Base-by-base conservation (phyloP, 2,329 filamentous ascomycete genomes). In the Fusarium proliferatum region DNA sequence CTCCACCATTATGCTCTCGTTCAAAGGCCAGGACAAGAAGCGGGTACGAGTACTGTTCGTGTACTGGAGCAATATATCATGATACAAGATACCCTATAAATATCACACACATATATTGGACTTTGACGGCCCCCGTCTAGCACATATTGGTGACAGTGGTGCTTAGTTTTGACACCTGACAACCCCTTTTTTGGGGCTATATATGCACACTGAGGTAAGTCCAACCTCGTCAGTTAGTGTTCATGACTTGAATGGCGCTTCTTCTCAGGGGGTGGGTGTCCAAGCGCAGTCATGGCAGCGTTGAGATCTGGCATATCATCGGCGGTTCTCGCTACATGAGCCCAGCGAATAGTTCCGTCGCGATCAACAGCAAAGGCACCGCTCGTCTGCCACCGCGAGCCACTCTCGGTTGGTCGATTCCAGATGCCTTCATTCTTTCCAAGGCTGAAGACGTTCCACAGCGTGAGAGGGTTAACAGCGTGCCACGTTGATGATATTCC, bases 361-460 rank as follows among this genome's bases (percentile, higher is more conserved):
- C 66, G 74, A 49, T 81, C 79, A 28, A 84, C 76, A 16, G 88
- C 91, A 81, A 91, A 94, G 34, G 88, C 88, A 34, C 92, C 92
- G 51, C 87, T 85, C 33, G 84, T 91, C 85, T 94, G 92, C 92
- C 92, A 94, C 59, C 90, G 82, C 72, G 83, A 89, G 43, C 92
- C 92, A 77, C 88, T 92, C 81, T 92, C 89, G 5, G 89, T 91
- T 6, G 89, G 85, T 30, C 88, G 82, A 78, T 91, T 91, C 87
- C 88, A 91, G 72, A 94, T 92, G 19, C 89, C 87, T 78, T 94
- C 90, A 55, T 88, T 82, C 69, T 85, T 87, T 17, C 88, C 89
- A 33, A 94, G 82, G 63, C 83, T 86, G 68, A 88, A 88, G 4
- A 88, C 86, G n/a, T 84, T 85, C 76, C 86, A 89, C 65, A 94